Conservation (phyloP, 169 alveolate genomes). For the Eimeria tenella region DNA sequence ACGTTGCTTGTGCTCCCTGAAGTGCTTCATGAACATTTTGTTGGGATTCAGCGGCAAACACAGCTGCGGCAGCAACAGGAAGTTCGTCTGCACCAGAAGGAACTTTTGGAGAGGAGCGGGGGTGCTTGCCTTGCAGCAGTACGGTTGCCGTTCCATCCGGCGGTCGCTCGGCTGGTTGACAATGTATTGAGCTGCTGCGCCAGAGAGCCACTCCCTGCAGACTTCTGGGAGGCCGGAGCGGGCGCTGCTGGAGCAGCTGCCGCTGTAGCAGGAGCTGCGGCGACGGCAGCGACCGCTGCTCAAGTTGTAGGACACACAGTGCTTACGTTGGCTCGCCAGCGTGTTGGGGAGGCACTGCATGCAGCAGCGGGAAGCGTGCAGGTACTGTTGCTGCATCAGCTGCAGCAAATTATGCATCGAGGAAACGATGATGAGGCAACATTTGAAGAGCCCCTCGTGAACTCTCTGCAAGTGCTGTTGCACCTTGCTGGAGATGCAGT, state of each 20-base stretch:
- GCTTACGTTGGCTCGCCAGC: slow-evolving; percentile 10
- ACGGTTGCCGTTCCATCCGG: slow-evolving; percentile 58
- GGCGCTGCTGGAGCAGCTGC: slow-evolving; percentile 49
- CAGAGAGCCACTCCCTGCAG: slow-evolving; percentile 56
- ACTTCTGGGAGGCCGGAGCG: slow-evolving; percentile 57
- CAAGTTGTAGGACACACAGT: neutral
- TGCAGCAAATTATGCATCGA: neutral
- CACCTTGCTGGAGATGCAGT: slow-evolving; percentile 47
- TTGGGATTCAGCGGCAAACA: slow-evolving; percentile 12
- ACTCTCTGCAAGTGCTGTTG: slow-evolving; percentile 35
- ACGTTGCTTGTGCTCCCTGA: slow-evolving; percentile 23
- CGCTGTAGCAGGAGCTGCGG: neutral
- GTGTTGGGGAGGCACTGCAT: neutral
- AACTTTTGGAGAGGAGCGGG: neutral
- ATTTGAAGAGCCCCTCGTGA: neutral
- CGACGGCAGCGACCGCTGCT: neutral
- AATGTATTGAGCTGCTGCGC: slow-evolving; percentile 3
- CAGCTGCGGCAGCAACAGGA: neutral
- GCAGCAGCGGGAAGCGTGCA: slow-evolving; percentile 35
- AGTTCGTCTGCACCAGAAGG: neutral
- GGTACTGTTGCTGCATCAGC: slow-evolving; percentile 15
- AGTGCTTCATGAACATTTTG: neutral
- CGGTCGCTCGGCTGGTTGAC: slow-evolving; percentile 18
- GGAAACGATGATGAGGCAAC: neutral
- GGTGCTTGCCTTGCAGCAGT: slow-evolving; percentile 20